These are phyloP conservation scores for Malus fusca DNA, from an alignment of 306 rosid species.

Conservation along the genomic window DNA sequence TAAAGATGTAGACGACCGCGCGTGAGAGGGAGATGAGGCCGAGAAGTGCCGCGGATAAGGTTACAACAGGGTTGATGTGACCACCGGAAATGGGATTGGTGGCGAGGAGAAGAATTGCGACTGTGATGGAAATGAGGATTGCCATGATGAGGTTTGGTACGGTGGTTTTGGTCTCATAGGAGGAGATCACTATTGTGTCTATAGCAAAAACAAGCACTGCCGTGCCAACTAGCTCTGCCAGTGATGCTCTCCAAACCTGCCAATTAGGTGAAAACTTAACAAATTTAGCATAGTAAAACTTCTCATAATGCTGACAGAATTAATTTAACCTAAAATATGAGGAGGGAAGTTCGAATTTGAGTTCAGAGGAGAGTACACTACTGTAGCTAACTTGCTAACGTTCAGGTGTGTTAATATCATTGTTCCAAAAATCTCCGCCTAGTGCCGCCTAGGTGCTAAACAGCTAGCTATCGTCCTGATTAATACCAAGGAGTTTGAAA, in stretches of 20 bases:
- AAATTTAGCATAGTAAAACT: neutral
- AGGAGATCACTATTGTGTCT: conserved; percentile 33
- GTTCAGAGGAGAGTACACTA: too few species aligned
- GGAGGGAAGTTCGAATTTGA: too few species aligned
- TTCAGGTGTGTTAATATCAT: too few species aligned
- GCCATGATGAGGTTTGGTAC: conserved; percentile 28
- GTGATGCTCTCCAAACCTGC: conserved; percentile 37
- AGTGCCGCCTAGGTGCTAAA: too few species aligned
- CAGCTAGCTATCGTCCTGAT: fast-evolving
- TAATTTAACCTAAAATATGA: too few species aligned
- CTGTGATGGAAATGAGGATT: conserved; percentile 14
- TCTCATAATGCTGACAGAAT: too few species aligned
- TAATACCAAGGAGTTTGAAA: too few species aligned
- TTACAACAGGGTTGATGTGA: conserved; percentile 31
- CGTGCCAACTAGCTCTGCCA: conserved; percentile 30
- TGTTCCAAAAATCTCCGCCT: too few species aligned
- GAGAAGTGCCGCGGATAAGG: conserved; percentile 15
- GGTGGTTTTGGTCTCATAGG: conserved; percentile 21
- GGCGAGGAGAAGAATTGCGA: conserved; percentile 22
- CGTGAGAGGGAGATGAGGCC: conserved; percentile 31
- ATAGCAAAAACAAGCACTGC: conserved; percentile 29
- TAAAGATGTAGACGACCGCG: conserved; percentile 31
- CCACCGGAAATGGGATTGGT: conserved; percentile 31
- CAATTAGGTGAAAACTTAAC: too few species aligned
- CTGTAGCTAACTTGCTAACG: too few species aligned